A percentile compares a stretch with the other conserved stretches of the same genome.
Evolutionary conservation across 768 basidiomycete genomes (phyloP).

Genomic region (Leccinum truebloodii): DNA sequence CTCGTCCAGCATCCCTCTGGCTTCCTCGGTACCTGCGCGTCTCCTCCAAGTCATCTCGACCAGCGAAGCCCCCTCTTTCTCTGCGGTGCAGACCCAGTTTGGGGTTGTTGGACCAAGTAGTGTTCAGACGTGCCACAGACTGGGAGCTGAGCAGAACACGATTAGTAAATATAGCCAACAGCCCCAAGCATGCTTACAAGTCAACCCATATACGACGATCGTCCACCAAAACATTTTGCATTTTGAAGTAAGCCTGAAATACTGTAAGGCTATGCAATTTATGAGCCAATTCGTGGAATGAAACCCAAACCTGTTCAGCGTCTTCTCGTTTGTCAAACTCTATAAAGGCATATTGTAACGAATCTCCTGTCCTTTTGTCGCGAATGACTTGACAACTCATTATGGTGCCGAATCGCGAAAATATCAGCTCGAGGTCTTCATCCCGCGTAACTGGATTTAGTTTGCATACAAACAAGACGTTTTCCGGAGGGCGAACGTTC

Average conservation of each 20-base stretch:
- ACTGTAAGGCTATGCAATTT: conserved; percentile 7
- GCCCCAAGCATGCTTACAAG: conserved; percentile 61
- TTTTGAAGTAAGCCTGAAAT: conserved; percentile 92
- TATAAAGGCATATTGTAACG: conserved; percentile 96
- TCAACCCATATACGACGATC: conserved; percentile 99
- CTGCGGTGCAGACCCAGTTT: conserved; percentile 46
- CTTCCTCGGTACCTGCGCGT: conserved; percentile 63
- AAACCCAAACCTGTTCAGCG: conserved; percentile 78
- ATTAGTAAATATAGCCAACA: conserved; percentile 18
- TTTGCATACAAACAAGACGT: conserved; percentile 98
- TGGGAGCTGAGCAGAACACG: conserved; percentile 61
- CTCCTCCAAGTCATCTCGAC: conserved; percentile 72
- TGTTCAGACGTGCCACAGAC: conserved; percentile 89
- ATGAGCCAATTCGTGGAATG: background rate
- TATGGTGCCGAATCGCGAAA: conserved; percentile 92
- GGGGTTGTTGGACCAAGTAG: conserved; percentile 77
- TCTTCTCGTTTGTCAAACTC: conserved; percentile 95
- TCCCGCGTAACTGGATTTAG: conserved; percentile 93
- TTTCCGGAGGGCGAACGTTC: conserved; percentile 96
- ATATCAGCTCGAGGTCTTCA: conserved; percentile 96
- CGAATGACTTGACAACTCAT: conserved; percentile 98
- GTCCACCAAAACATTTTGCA: conserved; percentile 98
- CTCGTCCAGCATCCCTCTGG: conserved; percentile 32
- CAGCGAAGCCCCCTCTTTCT: conserved; percentile 55
- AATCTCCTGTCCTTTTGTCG: conserved; percentile 95